Percentiles rank a stretch among this genome's conserved stretches.
These are phyloP conservation scores for Leptodermis oblonga DNA, from an alignment of 257 asterid species.

Conservation along the genomic window DNA sequence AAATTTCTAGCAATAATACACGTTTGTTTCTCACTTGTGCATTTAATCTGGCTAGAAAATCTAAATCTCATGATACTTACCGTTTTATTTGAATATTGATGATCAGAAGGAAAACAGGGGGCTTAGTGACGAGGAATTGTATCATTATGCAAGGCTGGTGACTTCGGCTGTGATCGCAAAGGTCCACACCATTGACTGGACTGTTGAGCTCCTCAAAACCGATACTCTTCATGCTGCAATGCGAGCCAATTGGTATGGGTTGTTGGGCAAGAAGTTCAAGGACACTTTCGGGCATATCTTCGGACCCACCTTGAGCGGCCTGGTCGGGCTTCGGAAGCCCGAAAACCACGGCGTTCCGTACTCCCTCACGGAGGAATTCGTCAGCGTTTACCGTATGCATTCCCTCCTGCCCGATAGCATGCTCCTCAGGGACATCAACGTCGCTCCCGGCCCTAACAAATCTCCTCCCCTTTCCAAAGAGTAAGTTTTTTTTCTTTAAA, in stretches of 20 bases:
- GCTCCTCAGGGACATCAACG: conserved; percentile 35
- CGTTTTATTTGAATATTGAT: too few relatives aligned
- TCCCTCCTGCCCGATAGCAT: conserved; percentile 48
- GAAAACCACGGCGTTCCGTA: conserved; percentile 53
- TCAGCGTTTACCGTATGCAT: conserved; percentile 57
- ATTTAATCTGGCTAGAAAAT: too few relatives aligned
- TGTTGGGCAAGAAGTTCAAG: conserved; percentile 55
- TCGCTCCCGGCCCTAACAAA: conserved; percentile 48
- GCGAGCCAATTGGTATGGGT: conserved; percentile 59
- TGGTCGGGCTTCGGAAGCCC: conserved; percentile 45
- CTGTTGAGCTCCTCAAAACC: conserved; percentile 60
- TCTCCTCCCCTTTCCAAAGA: conserved; percentile 37
- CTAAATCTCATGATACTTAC: too few relatives aligned
- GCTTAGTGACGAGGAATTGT: conserved; percentile 43
- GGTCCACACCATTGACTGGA: conserved; percentile 77
- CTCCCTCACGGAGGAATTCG: conserved; percentile 58
- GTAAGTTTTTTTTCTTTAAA: too few relatives aligned
- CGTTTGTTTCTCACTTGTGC: too few relatives aligned
- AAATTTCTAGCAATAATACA: too few relatives aligned
- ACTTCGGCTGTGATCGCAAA: conserved; percentile 67
- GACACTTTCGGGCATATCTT: conserved; percentile 52
- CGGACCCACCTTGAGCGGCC: conserved; percentile 40
- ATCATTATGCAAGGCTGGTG: conserved; percentile 50
- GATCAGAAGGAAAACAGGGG: too few relatives aligned
- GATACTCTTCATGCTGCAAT: conserved; percentile 43